Evolutionary conservation across 805 yeast genomes (phyloP), one percentile per base, ranked within the genome.

Genomic region (Metschnikowia lachancei): DNA sequence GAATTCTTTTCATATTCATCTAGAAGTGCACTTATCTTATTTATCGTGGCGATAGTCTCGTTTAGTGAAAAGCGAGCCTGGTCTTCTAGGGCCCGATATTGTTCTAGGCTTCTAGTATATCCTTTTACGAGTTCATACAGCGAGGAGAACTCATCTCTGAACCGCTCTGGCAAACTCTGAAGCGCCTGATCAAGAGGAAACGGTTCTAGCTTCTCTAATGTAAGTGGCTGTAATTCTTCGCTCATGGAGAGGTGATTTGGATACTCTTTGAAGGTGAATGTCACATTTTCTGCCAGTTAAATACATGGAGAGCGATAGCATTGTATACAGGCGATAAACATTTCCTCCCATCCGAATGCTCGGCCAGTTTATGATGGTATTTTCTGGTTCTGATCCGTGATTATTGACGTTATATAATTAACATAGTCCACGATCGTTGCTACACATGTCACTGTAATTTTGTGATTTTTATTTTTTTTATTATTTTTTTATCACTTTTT

Each of bases 111-210:
- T 29, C 52, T 54, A 16, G 50, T 50, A 43, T 58, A 66, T 13
- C 57, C 52, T 39, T 62, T 63, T 47, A 66, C 59, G 37, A 63
- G 55, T 14, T 56, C 61, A 34, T 66, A 60, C 58, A 60, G 64
- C 13, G 56, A 38, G 24, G 57, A 50, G 39, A 72, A 63, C 39
- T 63, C 60, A 19, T 59, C 49, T 12, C 67, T 43, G 18, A 59
- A 50, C 8, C 54, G 45, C 4, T 43, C 41, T 6, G 76, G 75
- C 14, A 71, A 58, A 7, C 59, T 47, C n/a, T 55, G 60, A 16
- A 71, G 43, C 10, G 57, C 50, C 37, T 56, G 56, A 5, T 70
- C 72, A 8, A 68, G 50, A 6, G 69, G 68, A 31, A 59, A 54
- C 7, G 59, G 54, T 43, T 46, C 24, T 16, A 61, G 46, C 12